Conservation (phyloP, 345 rosid species). For the Eucalyptus erythrocorys region DNA sequence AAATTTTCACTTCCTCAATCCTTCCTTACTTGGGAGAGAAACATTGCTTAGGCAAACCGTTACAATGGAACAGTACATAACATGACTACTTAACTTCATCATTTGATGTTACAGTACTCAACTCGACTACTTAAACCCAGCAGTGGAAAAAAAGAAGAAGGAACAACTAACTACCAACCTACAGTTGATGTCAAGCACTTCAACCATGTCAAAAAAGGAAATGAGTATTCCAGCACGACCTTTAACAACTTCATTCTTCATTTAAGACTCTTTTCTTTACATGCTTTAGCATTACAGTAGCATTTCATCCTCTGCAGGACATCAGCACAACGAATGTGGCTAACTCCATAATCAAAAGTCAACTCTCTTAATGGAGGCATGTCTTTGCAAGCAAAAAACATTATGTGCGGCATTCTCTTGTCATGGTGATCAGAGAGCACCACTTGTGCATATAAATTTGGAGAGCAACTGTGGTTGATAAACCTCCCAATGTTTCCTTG, state of each 20-base stretch:
- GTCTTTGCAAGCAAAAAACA: slow-evolving; percentile 11
- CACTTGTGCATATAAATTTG: slow-evolving; percentile 17
- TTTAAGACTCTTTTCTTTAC: neutral
- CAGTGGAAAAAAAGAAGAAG: neutral
- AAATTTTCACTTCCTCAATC: neutral
- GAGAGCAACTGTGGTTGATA: slow-evolving; percentile 23
- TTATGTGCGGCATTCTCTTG: slow-evolving; percentile 5
- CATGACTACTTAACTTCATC: neutral
- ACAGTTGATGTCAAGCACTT: neutral
- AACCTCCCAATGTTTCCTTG: slow-evolving; percentile 25
- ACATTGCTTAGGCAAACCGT: neutral
- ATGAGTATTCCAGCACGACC: neutral
- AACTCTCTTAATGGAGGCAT: slow-evolving; percentile 23
- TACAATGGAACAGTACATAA: neutral
- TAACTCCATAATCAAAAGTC: slow-evolving; percentile 12
- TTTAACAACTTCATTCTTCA: neutral
- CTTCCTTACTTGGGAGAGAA: neutral
- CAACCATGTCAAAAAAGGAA: neutral
- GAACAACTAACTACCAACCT: neutral
- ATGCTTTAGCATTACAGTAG: neutral
- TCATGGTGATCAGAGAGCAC: slow-evolving; percentile 3
- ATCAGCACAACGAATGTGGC: neutral
- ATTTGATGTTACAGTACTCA: neutral
- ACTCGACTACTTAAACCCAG: neutral
- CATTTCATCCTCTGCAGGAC: neutral